A percentile compares a stretch with the other conserved stretches of the same genome.
Evolutionary conservation across 2,329 filamentous ascomycete species (phyloP).

Genomic region (Sclerotinia borealis): DNA sequence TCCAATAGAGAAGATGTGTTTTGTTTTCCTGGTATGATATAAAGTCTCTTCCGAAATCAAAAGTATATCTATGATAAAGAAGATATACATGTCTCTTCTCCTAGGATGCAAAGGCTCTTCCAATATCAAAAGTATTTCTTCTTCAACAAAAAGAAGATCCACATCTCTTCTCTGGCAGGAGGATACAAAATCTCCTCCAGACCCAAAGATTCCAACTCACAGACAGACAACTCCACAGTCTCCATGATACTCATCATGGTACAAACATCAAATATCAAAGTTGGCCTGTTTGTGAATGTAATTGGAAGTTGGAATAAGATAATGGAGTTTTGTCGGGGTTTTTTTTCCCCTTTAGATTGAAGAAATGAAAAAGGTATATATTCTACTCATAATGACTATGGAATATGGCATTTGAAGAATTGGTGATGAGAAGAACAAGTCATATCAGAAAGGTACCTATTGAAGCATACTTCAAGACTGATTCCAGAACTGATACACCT

Average conservation of each 20-base stretch:
- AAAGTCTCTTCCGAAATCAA: background rate
- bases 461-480: no score
- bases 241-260: background rate
- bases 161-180: background rate
- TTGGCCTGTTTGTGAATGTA: background rate
- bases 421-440: no score
- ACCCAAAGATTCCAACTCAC: background rate
- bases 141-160: no score
- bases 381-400: background rate
- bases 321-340: background rate
- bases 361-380: background rate
- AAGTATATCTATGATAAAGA: no score
- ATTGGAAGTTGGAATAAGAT: background rate
- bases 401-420: background rate
- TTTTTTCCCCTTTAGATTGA: background rate
- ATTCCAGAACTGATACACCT: background rate
- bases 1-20: no score
- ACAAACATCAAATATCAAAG: background rate
- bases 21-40: background rate
- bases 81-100: background rate
- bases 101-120: background rate
- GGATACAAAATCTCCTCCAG: background rate
- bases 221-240: background rate
- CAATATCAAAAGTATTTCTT: no score
- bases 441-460: background rate